These are phyloP conservation scores for Exsudoporus floridanus DNA, from an alignment of 1,284 basidiomycete genomes.

Conservation along the genomic window DNA sequence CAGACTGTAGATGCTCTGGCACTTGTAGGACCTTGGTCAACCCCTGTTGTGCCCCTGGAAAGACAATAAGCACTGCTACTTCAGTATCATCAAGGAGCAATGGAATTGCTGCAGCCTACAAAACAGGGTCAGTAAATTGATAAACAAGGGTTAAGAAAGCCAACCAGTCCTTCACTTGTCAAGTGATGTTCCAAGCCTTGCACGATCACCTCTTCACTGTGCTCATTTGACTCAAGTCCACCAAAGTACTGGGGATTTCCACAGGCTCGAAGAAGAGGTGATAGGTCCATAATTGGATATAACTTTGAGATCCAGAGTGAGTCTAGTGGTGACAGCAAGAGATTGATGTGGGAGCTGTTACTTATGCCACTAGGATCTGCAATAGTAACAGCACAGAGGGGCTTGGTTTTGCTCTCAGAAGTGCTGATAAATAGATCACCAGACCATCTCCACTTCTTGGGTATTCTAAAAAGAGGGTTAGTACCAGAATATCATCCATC, in stretches of 20 bases:
- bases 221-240: conserved; percentile 40
- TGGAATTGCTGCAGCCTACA: conserved; percentile 52
- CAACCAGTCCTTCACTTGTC: conserved; percentile 44
- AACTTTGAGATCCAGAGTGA: conserved; percentile 48
- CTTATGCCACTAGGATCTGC: conserved; percentile 43
- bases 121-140: conserved; percentile 1
- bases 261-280: conserved; percentile 48
- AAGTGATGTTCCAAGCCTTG: conserved; percentile 47
- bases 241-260: conserved; percentile 52
- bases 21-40: conserved; percentile 35
- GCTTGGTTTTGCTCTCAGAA: conserved; percentile 36
- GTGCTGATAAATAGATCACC: conserved; percentile 42
- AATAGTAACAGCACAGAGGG: conserved; percentile 49
- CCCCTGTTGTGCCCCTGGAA: conserved; percentile 35
- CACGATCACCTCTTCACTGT: conserved; percentile 43
- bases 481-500: background rate
- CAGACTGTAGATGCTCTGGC: conserved; percentile 24
- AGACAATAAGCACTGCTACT: conserved; percentile 46
- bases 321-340: conserved; percentile 41
- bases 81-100: conserved; percentile 45
- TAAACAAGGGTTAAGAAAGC: conserved; percentile 11
- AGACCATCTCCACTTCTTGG: conserved; percentile 52
- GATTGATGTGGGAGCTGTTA: conserved; percentile 50
- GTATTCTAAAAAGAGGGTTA: conserved; percentile 18
- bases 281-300: conserved; percentile 47